These are phyloP conservation scores for Emericellopsis cladophorae DNA, from an alignment of 2,329 filamentous ascomycete genomes.

Conservation along the genomic window DNA sequence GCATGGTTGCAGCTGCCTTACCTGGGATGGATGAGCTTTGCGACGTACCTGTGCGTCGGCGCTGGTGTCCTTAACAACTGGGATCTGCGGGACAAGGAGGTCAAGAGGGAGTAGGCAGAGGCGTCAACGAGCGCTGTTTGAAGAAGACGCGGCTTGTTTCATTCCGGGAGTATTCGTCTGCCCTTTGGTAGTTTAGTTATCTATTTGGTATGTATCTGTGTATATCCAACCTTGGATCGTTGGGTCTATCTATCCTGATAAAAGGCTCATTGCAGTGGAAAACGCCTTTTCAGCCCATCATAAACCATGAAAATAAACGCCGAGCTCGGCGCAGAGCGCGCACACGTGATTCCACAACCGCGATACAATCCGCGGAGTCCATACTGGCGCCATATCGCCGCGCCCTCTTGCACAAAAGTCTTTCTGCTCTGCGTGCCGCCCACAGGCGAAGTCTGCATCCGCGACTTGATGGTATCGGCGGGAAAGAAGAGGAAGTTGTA, in stretches of 20 bases:
- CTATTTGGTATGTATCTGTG: not conserved
- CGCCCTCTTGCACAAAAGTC: conserved; percentile 62
- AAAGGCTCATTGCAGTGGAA: conserved; percentile 32
- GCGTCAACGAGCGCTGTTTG: not conserved
- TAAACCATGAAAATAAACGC: conserved; percentile 96
- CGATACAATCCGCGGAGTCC: conserved; percentile 80
- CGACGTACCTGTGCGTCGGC: conserved; percentile 68
- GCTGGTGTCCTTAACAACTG: conserved; percentile 58
- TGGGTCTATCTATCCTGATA: not conserved
- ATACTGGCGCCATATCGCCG: conserved; percentile 66
- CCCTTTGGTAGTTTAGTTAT: not conserved
- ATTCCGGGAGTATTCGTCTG: not conserved
- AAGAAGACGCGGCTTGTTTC: not conserved
- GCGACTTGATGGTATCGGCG: conserved; percentile 91
- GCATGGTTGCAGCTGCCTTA: conserved; percentile 72
- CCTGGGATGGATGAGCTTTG: conserved; percentile 75
- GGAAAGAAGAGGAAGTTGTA: conserved; percentile 98
- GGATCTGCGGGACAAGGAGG: conserved; percentile 33
- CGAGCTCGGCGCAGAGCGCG: conserved; percentile 83
- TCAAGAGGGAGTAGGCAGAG: conserved; percentile 6
- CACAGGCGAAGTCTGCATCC: conserved; percentile 83
- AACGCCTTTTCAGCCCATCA: conserved; percentile 65
- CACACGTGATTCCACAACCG: conserved; percentile 87
- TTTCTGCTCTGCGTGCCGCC: conserved; percentile 39
- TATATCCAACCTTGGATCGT: not conserved